Base-by-base conservation (phyloP, 306 rosid species). In the Corylus americana region DNA sequence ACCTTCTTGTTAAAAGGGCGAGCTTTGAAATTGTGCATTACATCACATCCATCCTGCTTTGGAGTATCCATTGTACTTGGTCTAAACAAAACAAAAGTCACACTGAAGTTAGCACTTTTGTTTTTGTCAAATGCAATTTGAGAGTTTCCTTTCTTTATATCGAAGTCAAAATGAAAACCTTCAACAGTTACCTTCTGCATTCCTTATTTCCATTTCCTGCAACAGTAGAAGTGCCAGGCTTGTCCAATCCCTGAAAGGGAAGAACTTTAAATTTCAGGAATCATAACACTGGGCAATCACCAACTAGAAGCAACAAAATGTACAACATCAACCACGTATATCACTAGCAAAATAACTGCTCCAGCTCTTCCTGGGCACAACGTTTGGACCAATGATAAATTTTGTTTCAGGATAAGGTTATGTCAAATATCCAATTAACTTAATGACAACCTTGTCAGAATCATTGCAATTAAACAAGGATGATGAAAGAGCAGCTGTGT, bases 1-100 rank as follows among this genome's bases (percentile, higher is more conserved):
- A 96, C 99, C 98, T 85, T 96, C 83, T 86, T 93, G 82, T 90
- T 89, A 42, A 93, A 89, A 73, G 92, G 93, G 39, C 84, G 88
- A 58, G 98, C 96, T 88, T 91, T 96, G 81, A 96, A 93, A 74
- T 64, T 83, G 55, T 85, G 85, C 18, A 76, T 39, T 71, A 76
- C 81, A 74, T 83, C 87, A 77, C 74, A 71, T 72, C 86, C 90
- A 79, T 85, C 90, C 58, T 79, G 83, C 87, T 86, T 88, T 79
- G 67, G 78, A 80, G 84, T 78, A 75, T 79, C 84, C 66, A 68
- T 77, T 53, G 85, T 83, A 77, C 70, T 91, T 85, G 98, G 91
- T 81, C 99, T 92, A 76, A 27, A 61, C 61, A 83, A 64, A 78
- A 73, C 45, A 76, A 75, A 57, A 17, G 64, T 63, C 78, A 71